These are phyloP conservation scores for Cryptosporidium canis DNA, from an alignment of 169 alveolate genomes.

Conservation along the genomic window DNA sequence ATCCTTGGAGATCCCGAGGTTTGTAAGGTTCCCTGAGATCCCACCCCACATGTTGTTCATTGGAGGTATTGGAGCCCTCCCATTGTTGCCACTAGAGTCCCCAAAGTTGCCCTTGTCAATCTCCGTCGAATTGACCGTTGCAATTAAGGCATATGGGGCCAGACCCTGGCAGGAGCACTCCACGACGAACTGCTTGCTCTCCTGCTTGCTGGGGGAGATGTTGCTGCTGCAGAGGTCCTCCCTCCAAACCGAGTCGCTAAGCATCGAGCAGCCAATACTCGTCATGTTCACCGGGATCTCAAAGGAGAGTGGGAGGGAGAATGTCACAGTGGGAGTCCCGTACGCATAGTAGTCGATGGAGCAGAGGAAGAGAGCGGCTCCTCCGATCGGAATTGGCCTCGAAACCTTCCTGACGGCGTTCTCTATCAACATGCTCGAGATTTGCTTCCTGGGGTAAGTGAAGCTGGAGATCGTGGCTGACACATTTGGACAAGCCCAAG, in stretches of 20 bases:
- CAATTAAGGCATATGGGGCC: constrained; percentile 58
- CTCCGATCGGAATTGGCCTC: constrained; percentile 48
- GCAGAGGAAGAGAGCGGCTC: constrained; percentile 37
- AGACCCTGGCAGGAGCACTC: constrained; percentile 60
- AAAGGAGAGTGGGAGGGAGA: constrained; percentile 56
- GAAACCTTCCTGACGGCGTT: neutral
- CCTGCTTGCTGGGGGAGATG: constrained; percentile 63
- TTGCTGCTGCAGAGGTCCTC: constrained; percentile 29
- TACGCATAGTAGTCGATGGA: constrained; percentile 52
- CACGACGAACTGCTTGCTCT: constrained; percentile 40
- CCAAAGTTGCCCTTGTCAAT: constrained; percentile 29
- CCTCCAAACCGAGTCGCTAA: constrained; percentile 41
- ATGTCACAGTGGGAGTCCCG: constrained; percentile 42
- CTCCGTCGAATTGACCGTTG: constrained; percentile 9
- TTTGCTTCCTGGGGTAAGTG: constrained; percentile 18
- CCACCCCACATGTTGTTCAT: constrained; percentile 62
- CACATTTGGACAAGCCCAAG: constrained; percentile 32
- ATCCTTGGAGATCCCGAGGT: constrained; percentile 47
- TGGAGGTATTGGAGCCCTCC: constrained; percentile 58
- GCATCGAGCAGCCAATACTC: constrained; percentile 35
- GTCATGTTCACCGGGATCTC: constrained; percentile 67
- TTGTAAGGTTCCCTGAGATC: constrained; percentile 27
- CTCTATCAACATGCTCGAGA: constrained; percentile 27
- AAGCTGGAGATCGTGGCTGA: constrained; percentile 51
- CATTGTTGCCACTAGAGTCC: neutral